Percentiles rank a stretch among this genome's conserved stretches.
These are phyloP conservation scores for Papiliotrema nemorosa DNA, from an alignment of 1,284 basidiomycete species.

Conservation along the genomic window DNA sequence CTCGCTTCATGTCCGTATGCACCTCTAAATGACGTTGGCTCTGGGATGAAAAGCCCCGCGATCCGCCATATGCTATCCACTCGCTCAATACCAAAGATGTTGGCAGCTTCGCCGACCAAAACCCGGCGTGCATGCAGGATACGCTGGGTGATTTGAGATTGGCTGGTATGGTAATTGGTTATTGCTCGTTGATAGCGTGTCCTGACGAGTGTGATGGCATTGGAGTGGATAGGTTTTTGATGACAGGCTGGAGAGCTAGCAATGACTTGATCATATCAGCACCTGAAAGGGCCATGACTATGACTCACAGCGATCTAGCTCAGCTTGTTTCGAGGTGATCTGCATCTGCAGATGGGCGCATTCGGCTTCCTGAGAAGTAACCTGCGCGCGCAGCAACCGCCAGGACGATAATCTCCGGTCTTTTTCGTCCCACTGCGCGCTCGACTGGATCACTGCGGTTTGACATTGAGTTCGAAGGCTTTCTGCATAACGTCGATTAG, in stretches of 20 bases:
- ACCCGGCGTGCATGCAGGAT: conserved; percentile 37
- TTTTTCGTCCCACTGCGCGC: conserved; percentile 9
- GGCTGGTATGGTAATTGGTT: not conserved
- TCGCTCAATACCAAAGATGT: conserved; percentile 34
- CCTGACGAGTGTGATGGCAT: too few species aligned
- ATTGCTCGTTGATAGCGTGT: too few species aligned
- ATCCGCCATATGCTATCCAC: conserved; percentile 27
- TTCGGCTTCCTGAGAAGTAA: conserved; percentile 22
- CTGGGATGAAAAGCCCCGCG: conserved; percentile 29
- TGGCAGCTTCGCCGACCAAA: conserved; percentile 35
- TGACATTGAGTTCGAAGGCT: conserved; percentile 11
- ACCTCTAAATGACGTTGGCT: conserved; percentile 34
- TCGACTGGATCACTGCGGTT: conserved; percentile 11
- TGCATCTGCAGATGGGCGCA: conserved; percentile 14
- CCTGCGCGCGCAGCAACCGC: conserved; percentile 32
- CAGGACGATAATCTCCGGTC: conserved; percentile 10
- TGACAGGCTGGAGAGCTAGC: too few species aligned
- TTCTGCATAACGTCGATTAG: conserved; percentile 8
- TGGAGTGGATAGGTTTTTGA: too few species aligned
- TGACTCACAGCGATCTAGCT: not conserved
- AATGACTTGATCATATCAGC: too few species aligned
- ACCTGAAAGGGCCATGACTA: too few species aligned
- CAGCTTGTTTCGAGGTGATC: conserved; percentile 3
- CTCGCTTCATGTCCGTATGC: conserved; percentile 11
- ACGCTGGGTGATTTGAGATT: conserved; percentile 1